These are phyloP conservation scores for Crataegus laevigata DNA, from an alignment of 306 rosid species.

Conservation along the genomic window DNA sequence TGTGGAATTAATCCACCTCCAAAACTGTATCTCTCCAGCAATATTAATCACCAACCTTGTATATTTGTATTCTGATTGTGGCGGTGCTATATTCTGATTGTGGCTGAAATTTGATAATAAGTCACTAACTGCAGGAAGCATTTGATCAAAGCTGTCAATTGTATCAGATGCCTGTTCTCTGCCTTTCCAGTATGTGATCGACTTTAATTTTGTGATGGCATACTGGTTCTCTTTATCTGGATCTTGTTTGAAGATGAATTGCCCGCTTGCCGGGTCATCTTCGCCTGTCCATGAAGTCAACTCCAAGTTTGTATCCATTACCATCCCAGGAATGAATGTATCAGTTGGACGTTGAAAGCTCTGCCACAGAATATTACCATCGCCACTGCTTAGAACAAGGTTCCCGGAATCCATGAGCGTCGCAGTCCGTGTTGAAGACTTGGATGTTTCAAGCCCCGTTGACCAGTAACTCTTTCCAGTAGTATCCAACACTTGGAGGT, in stretches of 20 bases:
- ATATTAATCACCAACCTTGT: conserved; percentile 23
- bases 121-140: background rate
- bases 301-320: background rate
- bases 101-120: background rate
- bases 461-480: background rate
- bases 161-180: background rate
- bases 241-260: conserved; percentile 16
- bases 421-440: background rate
- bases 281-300: conserved; percentile 28
- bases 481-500: conserved; percentile 1
- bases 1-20: background rate
- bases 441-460: background rate
- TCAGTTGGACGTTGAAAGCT: conserved; percentile 39
- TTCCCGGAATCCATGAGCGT: conserved; percentile 44
- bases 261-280: background rate
- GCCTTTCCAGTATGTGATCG: background rate
- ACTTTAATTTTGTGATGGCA: background rate
- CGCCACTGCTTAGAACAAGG: conserved; percentile 5
- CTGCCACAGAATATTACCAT: conserved; percentile 24
- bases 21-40: conserved; percentile 4
- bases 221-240: background rate
- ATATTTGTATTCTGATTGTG: no score
- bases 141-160: background rate
- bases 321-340: conserved; percentile 46
- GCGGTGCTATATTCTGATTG: fast-evolving